Percentiles rank a stretch among this genome's conserved stretches.
phyloP scores from a whole-genome alignment of 2,329 filamentous ascomycete genomes.

The Scytalidium sp. region DNA sequence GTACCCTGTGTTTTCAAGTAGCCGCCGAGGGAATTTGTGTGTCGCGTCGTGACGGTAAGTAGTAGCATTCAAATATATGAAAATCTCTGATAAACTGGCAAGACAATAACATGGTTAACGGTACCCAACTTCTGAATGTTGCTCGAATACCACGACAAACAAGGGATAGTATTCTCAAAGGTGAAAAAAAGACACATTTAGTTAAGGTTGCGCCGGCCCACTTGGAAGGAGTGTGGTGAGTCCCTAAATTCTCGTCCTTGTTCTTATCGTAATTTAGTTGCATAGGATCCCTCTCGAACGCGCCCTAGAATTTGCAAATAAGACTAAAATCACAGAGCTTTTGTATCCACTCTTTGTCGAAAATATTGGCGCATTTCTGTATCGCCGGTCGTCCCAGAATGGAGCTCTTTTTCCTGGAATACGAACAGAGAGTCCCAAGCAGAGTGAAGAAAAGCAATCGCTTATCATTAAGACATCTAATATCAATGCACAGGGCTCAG shows the following conservation, averaged over 20 bases:
- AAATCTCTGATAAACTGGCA: conserved; percentile 1
- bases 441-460: no score
- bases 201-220: conserved; percentile 99
- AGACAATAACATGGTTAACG: conserved; percentile 99
- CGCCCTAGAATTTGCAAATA: conserved; percentile 94
- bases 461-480: no score
- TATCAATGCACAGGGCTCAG: no score
- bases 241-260: conserved; percentile 14
- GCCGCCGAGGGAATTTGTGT: conserved; percentile 95
- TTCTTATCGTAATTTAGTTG: conserved; percentile 10
- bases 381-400: no score
- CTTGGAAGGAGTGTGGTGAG: conserved; percentile 91
- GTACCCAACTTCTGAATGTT: conserved; percentile 92
- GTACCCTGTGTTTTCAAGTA: conserved; percentile 94
- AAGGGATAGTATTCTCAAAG: conserved; percentile 92
- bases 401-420: no score
- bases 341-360: conserved; percentile 95
- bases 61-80: conserved; percentile 1
- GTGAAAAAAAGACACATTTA: conserved; percentile 92
- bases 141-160: conserved; percentile 95
- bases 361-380: conserved; percentile 89
- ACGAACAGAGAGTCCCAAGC: no score
- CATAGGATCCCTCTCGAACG: conserved; percentile 92
- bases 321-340: conserved; percentile 95
- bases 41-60: conserved; percentile 81